Percentiles rank a stretch among this genome's conserved stretches.
These are phyloP conservation scores for Persicaria tinctoria DNA, from an alignment of 148 eudicot species.

Conservation along the genomic window DNA sequence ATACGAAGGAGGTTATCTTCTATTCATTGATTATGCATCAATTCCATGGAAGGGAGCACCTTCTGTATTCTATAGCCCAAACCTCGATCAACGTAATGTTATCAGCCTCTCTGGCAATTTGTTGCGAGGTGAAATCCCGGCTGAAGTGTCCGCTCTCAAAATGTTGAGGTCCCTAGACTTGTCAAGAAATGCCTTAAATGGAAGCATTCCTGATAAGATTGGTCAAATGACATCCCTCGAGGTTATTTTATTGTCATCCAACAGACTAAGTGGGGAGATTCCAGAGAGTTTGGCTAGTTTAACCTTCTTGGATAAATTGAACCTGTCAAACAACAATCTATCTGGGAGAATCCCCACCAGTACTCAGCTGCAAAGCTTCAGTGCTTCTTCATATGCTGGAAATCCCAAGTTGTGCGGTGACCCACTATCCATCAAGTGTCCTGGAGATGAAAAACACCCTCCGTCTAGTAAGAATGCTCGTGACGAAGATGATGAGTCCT, in stretches of 20 bases:
- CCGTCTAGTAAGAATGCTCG: too few relatives aligned
- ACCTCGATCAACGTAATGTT: neutral
- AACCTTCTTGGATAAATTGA: conserved; percentile 6
- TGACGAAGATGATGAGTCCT: neutral
- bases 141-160: too few relatives aligned
- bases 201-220: conserved; percentile 17
- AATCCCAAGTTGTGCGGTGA: conserved; percentile 37
- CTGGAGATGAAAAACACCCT: neutral
- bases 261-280: conserved; percentile 17
- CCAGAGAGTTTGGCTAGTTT: conserved; percentile 15
- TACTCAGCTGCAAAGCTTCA: conserved; percentile 17
- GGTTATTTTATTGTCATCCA: conserved; percentile 15
- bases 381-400: conserved; percentile 26
- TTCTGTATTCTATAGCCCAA: conserved; percentile 1
- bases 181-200: too few relatives aligned
- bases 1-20: too few relatives aligned
- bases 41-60: conserved; percentile 14
- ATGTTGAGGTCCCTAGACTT: too few relatives aligned
- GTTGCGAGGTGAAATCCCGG: too few relatives aligned
- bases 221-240: conserved; percentile 11
- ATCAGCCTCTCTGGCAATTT: too few relatives aligned
- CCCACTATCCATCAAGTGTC: conserved; percentile 23
- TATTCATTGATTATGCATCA: too few relatives aligned
- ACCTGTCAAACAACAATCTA: conserved; percentile 19
- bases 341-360: conserved; percentile 22